Evolutionary conservation across 2,329 filamentous ascomycete species (phyloP), one percentile per base, ranked within the genome.

Genomic region (Talaromyces pinophilus): DNA sequence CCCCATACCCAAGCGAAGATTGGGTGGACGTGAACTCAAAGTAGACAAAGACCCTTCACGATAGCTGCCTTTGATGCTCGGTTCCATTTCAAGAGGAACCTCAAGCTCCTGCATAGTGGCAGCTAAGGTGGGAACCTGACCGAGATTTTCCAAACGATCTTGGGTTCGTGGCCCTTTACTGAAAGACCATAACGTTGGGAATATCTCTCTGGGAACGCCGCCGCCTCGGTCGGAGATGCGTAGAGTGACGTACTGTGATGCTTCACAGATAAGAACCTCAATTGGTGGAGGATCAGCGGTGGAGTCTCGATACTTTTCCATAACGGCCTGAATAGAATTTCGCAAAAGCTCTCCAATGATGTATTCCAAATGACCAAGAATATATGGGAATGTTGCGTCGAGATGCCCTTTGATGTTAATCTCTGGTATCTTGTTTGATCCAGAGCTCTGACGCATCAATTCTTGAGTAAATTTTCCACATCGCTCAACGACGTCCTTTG

Each of bases 171-270:
- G 92, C 0, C 94, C 94, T 79, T 98, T 98, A 79, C 89, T 93
- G 77, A 99, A 99, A 30, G 93, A 96, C 95, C 96, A 99, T 5
- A 99, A 85, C 75, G 96, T 91, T 0, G 94, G 93, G 25, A 97
- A 82, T 67, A 94, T 87, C 52, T 95, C 92, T 59, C 89, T 87
- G 0, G 93, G 90, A 63, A 99, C 92, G 42, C 96, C 95, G 68
- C 96, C 95, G 59, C 94, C 95, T 76, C 93, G 93, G 75, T 99
- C 96, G 0, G 93, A 98, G 52, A 99, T 92, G 50, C 95, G 88
- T 78, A 99, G 93, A 70, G 97, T 97, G 73, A 98, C 92, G 80
- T 98, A 93, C 76, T 98, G 92, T 40, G 90, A 88, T 2, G 93
- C 92, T 80, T 98, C 94, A 79, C 94, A 98, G 70, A 99, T 91